Evolutionary conservation across 176 grass and related monocot genomes (phyloP), one percentile per base, ranked within the genome.

Genomic region (Elaeis guineensis): DNA sequence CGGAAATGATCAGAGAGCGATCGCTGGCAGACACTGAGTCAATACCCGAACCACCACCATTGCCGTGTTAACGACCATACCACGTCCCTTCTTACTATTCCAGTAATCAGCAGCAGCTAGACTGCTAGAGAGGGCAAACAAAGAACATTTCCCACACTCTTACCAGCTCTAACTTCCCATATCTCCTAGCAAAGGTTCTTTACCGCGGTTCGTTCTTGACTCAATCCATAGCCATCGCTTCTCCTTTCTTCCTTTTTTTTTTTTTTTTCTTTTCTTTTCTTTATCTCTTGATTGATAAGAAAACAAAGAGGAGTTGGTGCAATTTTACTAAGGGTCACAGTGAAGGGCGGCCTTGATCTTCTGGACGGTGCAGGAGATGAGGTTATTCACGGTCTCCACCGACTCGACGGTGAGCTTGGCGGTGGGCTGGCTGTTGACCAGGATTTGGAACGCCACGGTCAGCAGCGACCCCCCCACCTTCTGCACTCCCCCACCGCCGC

Each of bases 11-110:
- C 11, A 44, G 6, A 44, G 9, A 44, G 9, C 35, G 35, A 44
- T 44, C 35, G 35, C 35, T 44, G 35, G 35, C 17, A 32, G 52
- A 74, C 22, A 59, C 70, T 54, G 58, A 97, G 87, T 97, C 92
- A 97, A 97, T 97, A 80, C 92, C 92, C 84, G 87, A 97, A 97
- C 92, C 92, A 97, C 84, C 84, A 83, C 87, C 92, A 85, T 91
- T 90, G 92, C 92, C 56, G 75, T 82, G 75, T 53, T 75, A 84
- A 83, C 68, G 64, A 75, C 65, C 59, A 75, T 65, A 62, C 59
- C 9, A 5, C 12, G 5, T 44, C 35, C 2, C 35, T 1, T 44
- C 9, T 44, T 44, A 11, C 11, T 12, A 44, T 9, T 0, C 1
- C 9, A 12, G 35, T 44, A 12, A 12, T 12, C 35, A 44, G 9